Conservation (phyloP, 2,329 filamentous ascomycete species). For the Ascosphaera pollenicola region DNA sequence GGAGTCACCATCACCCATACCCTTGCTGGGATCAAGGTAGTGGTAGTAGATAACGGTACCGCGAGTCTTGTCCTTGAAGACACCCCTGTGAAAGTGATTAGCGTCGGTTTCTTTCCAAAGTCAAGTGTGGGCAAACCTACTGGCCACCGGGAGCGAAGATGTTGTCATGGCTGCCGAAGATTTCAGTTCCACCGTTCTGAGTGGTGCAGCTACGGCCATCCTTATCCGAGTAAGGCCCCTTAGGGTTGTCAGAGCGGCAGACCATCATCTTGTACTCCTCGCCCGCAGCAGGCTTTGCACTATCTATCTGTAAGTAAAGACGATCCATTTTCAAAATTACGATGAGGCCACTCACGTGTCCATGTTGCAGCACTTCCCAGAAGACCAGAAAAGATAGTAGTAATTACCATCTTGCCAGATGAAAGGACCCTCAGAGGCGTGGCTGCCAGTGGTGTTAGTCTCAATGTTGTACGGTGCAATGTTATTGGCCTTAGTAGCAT, state of each 20-base stretch:
- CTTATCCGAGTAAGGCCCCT: slow-evolving; percentile 33
- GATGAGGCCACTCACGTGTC: slow-evolving; percentile 19
- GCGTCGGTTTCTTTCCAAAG: too few relatives aligned
- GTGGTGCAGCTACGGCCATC: slow-evolving; percentile 41
- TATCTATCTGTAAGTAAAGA: slow-evolving; percentile 1
- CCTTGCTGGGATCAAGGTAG: slow-evolving; percentile 33
- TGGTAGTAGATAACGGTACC: slow-evolving; percentile 41
- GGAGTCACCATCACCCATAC: slow-evolving; percentile 26
- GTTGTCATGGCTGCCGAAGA: slow-evolving; percentile 35
- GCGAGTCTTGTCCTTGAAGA: slow-evolving; percentile 12
- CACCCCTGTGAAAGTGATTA: slow-evolving; percentile 7
- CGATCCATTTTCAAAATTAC: too few relatives aligned
- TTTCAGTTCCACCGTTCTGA: slow-evolving; percentile 35
- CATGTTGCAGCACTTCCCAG: slow-evolving; percentile 34
- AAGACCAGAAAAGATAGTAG: slow-evolving; percentile 43
- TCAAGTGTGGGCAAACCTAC: too few relatives aligned
- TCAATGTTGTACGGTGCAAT: slow-evolving; percentile 26
- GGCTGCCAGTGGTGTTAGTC: slow-evolving; percentile 28
- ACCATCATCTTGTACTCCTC: slow-evolving; percentile 45
- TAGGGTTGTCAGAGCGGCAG: slow-evolving; percentile 33
- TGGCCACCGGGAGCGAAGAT: slow-evolving; percentile 47
- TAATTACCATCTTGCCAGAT: slow-evolving; percentile 32
- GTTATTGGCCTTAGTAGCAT: slow-evolving; percentile 9
- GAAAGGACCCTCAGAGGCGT: slow-evolving; percentile 34
- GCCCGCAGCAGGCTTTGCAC: slow-evolving; percentile 27